Percentiles rank a stretch among this genome's conserved stretches.
phyloP scores from a whole-genome alignment of 2,329 filamentous ascomycete genomes.

The Neoascochyta sp. region DNA sequence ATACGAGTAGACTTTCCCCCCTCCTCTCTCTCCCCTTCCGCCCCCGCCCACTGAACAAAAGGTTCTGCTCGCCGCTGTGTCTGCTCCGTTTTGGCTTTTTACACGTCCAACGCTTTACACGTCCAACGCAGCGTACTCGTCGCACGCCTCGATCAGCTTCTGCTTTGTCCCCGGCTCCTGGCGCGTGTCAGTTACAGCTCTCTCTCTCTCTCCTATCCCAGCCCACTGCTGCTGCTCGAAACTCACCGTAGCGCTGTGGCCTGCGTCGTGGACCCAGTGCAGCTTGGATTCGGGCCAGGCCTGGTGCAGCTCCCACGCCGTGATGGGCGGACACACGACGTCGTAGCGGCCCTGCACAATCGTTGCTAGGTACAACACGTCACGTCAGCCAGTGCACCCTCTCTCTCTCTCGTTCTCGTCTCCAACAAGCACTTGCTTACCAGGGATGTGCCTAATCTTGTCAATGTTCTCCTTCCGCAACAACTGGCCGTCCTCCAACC shows the following conservation, averaged over 20 bases:
- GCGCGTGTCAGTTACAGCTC: conserved; percentile 1
- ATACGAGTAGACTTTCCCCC: too few species aligned
- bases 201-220: background rate
- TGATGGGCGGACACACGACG: conserved; percentile 44
- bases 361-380: conserved; percentile 17
- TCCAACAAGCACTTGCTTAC: conserved; percentile 5
- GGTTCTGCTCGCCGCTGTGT: too few species aligned
- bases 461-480: conserved; percentile 32
- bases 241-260: conserved; percentile 29
- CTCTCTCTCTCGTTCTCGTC: background rate
- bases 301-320: conserved; percentile 44
- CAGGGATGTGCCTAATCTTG: conserved; percentile 37
- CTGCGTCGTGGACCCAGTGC: conserved; percentile 33
- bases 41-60: too few species aligned
- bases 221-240: background rate
- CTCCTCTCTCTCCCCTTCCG: too few species aligned
- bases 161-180: conserved; percentile 26
- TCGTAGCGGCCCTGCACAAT: conserved; percentile 49
- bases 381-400: background rate
- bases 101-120: too few species aligned
- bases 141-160: conserved; percentile 22
- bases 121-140: conserved; percentile 27
- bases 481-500: conserved; percentile 43
- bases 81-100: too few species aligned
- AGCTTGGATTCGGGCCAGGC: conserved; percentile 35